Base-by-base conservation (phyloP, 2,329 filamentous ascomycete species). In the Thelonectria olida region DNA sequence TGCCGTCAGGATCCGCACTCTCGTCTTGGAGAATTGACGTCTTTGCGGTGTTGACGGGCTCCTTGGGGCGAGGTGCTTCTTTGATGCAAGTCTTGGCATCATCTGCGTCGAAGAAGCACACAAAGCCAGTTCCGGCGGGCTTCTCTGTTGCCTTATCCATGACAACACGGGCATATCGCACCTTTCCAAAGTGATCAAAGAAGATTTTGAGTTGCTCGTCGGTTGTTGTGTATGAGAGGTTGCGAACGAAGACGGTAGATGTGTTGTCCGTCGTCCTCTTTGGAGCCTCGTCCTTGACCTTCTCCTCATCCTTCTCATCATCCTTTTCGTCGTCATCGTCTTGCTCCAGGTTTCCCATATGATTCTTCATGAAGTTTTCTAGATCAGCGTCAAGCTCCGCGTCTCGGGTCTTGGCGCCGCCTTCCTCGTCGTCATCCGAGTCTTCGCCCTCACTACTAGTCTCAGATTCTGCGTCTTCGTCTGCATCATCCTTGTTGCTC, bases 91-190 rank as follows among this genome's bases (percentile, higher is more conserved):
- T 77, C 73, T 90, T 88, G 66, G 90, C 92, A 73, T 97, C 92
- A 19, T 90, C 87, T 36, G 83, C 80, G 50, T 90, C 89, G 78
- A 90, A 90, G 79, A 99, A 99, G 79, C 93, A 97, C 27, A 98
- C 95, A 72, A 99, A 99, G 4, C 91, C 96, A 28, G 95, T 98
- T 23, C 96, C 96, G 48, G 92, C 92, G 2, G 96, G 92, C 52
- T 92, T 90, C 68, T 94, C 93, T 0, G 93, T 97, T 22, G 88
- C 87, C 47, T 85, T 90, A 74, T 99, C 95, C 74, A 96, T 86
- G 36, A 99, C 96, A 9, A 97, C 90, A 66, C 96, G 87, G 5
- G 95, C 96, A 75, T 98, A 99, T 36, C 94, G 88, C 38, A 97
- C 82, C n/a, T 85, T 85, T 23, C 96, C 96, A 72, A 99, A 98